phyloP scores from a whole-genome alignment of 257 asterid species.

The Capsicum chinense region DNA sequence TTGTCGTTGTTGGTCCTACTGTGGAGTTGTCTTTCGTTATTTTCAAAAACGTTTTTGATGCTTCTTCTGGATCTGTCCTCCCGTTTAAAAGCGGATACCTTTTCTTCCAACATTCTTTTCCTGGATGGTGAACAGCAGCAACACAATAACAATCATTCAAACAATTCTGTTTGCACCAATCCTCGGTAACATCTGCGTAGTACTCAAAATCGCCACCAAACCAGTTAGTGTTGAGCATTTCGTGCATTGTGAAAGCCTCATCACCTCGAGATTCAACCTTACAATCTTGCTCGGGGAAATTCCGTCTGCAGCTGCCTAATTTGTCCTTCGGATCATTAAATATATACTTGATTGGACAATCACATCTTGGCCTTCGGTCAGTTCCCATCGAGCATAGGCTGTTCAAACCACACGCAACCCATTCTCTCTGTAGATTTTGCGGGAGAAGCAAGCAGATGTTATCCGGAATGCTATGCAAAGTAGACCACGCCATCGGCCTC shows the following conservation, averaged over 20 bases:
- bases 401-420: slow-evolving; percentile 75
- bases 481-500: slow-evolving; percentile 40
- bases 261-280: slow-evolving; percentile 18
- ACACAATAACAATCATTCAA: slow-evolving; percentile 59
- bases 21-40: background rate
- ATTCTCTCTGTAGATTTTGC: slow-evolving; percentile 28
- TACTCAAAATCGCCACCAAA: slow-evolving; percentile 22
- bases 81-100: slow-evolving; percentile 69
- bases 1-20: background rate
- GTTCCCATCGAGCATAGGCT: slow-evolving; percentile 45
- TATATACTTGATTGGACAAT: slow-evolving; percentile 47
- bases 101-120: slow-evolving; percentile 65
- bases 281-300: slow-evolving; percentile 41
- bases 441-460: slow-evolving; percentile 34
- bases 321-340: slow-evolving; percentile 46
- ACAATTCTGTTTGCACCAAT: slow-evolving; percentile 46
- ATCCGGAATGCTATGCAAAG: slow-evolving; percentile 33
- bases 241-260: slow-evolving; percentile 24
- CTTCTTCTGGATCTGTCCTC: slow-evolving; percentile 9
- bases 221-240: slow-evolving; percentile 27
- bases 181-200: slow-evolving; percentile 44
- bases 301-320: slow-evolving; percentile 49
- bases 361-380: slow-evolving; percentile 46
- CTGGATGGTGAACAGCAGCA: slow-evolving; percentile 39
- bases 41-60: slow-evolving; percentile 49